Base-by-base conservation (phyloP, 495 filamentous ascomycete species). In the Aspergillus saccharolyticus region DNA sequence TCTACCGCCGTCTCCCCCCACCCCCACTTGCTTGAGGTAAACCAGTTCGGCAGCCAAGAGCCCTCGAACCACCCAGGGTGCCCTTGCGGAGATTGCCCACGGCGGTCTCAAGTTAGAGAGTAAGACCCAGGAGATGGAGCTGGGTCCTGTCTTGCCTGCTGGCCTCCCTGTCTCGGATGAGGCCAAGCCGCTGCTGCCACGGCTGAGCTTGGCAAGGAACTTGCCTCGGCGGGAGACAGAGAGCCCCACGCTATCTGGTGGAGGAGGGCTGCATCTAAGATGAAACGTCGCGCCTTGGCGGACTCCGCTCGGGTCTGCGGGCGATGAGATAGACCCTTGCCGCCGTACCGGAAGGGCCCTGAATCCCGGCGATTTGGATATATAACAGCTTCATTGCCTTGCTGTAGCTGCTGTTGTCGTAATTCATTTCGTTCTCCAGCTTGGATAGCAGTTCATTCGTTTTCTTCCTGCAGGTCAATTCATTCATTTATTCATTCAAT, bases 391-490 rank as follows among this genome's bases (percentile, higher is more conserved):
- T 28, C 10, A 5, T 39, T 12, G 2, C 10, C 33, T 39, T 12
- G 2, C 10, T 39, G 33, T 15, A 5, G 10, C 12, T 39, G 7
- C 33, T 39, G 33, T 12, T 2, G 25, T 39, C n/a, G 33, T 2
- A 39, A 5, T 39, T 30, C 22, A 17, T 28, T 30, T 28, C 20
- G 9, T 48, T 49, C 46, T 24, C n/a, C 46, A 25, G 46, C 46
- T 24, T 24, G 46, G 46, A 49, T 49, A 49, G 46, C 47, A 28
- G 22, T 50, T 44, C 47, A 14, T 39, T 56, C 30, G 53, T 53
- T 25, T 42, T 53, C 28, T 48, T 14, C 45, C n/a, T 39, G 16
- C 47, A 57, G 21, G 42, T 39, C 33, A 42, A 24, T 53, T 56
- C 48, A 21, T 44, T 59, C 51, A 49, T 54, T 55, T 15, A 6